A percentile compares a stretch with the other conserved stretches of the same genome.
Evolutionary conservation across 495 filamentous ascomycete genomes (phyloP).

Genomic region (Aspergillus saccharolyticus): DNA sequence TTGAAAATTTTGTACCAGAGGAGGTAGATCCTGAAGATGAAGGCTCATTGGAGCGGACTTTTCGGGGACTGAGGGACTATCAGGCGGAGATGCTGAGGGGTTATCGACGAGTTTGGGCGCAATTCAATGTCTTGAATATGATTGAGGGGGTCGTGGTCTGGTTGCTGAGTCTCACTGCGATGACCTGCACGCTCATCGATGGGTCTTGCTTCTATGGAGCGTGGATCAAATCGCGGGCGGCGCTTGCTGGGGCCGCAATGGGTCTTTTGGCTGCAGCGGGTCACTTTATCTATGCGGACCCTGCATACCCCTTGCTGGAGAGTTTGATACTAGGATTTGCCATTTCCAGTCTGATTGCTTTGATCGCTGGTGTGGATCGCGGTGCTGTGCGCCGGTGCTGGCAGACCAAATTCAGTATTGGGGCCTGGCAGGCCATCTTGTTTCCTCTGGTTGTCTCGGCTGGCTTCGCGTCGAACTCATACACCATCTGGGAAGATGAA

Average conservation of each 20-base stretch:
- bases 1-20: background rate
- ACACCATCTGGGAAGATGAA: conserved; percentile 95
- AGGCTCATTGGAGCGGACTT: background rate
- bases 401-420: conserved; percentile 37
- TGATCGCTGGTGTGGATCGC: conserved; percentile 37
- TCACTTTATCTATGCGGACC: background rate
- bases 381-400: background rate
- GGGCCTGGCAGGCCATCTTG: conserved; percentile 77
- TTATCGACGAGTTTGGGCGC: conserved; percentile 4
- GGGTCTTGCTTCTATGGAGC: background rate
- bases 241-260: background rate
- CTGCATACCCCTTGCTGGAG: background rate
- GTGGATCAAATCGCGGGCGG: background rate
- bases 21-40: conserved; percentile 1
- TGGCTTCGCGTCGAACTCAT: conserved; percentile 93
- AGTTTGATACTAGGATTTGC: background rate
- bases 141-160: conserved; percentile 1
- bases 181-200: background rate
- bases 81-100: background rate
- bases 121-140: conserved; percentile 4
- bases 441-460: conserved; percentile 77
- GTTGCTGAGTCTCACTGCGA: background rate
- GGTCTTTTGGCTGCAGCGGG: background rate
- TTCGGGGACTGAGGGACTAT: background rate
- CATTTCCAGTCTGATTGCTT: conserved; percentile 28